These are phyloP conservation scores for Colletotrichum sojae DNA, from an alignment of 2,329 filamentous ascomycete species.

Conservation along the genomic window DNA sequence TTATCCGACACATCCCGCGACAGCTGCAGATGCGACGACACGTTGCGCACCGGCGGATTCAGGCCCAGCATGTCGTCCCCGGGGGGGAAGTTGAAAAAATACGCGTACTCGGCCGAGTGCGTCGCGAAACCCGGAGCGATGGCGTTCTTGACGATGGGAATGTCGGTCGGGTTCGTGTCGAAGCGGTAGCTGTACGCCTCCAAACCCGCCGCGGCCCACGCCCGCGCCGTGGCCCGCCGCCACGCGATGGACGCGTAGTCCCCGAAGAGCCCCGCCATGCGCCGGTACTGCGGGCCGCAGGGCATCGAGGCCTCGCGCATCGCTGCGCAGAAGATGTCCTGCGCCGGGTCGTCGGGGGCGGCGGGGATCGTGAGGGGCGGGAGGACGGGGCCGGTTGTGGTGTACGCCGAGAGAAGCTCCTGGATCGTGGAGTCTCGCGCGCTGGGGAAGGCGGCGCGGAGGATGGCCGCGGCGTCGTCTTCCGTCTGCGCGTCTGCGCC, in stretches of 20 bases:
- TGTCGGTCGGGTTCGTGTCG: conserved; percentile 42
- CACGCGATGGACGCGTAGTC: conserved; percentile 33
- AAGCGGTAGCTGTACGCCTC: conserved; percentile 43
- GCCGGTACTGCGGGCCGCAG: conserved; percentile 40
- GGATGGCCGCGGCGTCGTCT: not conserved
- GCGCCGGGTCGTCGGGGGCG: not conserved
- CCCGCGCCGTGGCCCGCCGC: conserved; percentile 30
- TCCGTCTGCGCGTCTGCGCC: conserved; percentile 30
- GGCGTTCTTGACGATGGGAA: conserved; percentile 36
- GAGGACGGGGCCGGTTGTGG: conserved; percentile 21
- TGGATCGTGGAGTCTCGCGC: conserved; percentile 35
- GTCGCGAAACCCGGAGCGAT: conserved; percentile 41
- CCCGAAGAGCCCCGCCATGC: conserved; percentile 39
- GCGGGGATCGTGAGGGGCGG: conserved; percentile 40
- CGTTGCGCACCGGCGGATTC: conserved; percentile 39
- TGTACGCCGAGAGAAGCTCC: conserved; percentile 38
- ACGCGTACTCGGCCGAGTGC: conserved; percentile 43
- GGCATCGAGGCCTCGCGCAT: conserved; percentile 32
- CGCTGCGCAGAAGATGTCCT: conserved; percentile 35
- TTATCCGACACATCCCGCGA: conserved; percentile 39
- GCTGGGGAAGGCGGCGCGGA: conserved; percentile 18
- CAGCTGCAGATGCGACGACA: conserved; percentile 38
- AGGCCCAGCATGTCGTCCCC: conserved; percentile 40
- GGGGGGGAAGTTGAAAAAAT: conserved; percentile 40
- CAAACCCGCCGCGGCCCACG: conserved; percentile 35